These are phyloP conservation scores for Talaromyces sp. DNA, from an alignment of 2,329 filamentous ascomycete genomes.

Conservation along the genomic window DNA sequence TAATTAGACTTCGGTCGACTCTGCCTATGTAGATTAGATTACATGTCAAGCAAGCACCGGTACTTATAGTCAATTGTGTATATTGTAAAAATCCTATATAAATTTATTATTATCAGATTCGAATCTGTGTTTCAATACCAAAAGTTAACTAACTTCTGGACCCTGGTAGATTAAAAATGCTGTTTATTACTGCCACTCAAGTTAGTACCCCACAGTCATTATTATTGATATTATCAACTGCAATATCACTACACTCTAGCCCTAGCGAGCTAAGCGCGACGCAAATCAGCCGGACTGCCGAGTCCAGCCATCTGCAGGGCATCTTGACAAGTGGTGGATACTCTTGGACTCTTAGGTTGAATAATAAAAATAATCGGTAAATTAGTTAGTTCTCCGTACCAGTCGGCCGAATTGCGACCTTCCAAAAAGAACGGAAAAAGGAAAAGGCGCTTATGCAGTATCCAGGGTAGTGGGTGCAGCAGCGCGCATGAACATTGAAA, in stretches of 20 bases:
- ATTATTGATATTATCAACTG: not conserved
- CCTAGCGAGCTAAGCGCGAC: constrained; percentile 4
- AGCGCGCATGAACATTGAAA: not conserved
- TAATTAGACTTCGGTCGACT: not conserved
- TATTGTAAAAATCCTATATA: too few species aligned
- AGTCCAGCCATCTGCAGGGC: not conserved
- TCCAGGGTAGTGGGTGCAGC: not conserved
- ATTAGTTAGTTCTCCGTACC: too few species aligned
- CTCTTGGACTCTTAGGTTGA: too few species aligned
- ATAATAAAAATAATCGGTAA: too few species aligned
- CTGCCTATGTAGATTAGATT: not conserved
- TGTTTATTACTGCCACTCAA: not conserved
- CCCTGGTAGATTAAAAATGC: too few species aligned
- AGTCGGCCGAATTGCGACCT: not conserved
- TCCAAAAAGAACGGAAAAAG: not conserved
- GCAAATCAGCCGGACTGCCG: not conserved
- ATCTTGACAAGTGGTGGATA: too few species aligned
- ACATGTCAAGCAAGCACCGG: too few species aligned
- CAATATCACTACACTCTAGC: not conserved
- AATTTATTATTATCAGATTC: not conserved
- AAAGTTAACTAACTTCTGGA: too few species aligned
- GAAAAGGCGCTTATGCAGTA: not conserved
- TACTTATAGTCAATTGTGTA: not conserved
- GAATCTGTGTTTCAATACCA: not conserved
- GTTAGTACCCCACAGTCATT: not conserved